Evolutionary conservation across 225 moss, liverwort and hornwort genomes (phyloP).

Genomic region (Thuidium tamariscinum): DNA sequence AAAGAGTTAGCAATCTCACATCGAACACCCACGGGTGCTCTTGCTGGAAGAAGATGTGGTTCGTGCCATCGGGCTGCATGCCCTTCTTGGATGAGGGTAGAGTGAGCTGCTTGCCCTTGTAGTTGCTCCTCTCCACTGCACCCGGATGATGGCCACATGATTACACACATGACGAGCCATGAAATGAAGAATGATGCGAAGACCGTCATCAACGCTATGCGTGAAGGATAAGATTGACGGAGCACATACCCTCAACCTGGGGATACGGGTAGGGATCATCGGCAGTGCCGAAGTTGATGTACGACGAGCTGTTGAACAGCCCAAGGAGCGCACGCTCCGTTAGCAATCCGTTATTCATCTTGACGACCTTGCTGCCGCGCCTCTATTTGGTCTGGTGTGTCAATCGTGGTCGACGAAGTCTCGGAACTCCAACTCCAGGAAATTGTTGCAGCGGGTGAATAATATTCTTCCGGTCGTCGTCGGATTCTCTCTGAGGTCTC

Average conservation of each 20-base stretch:
- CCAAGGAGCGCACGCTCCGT: slow-evolving; percentile 81
- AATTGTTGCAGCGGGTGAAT: neutral
- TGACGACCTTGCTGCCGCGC: neutral
- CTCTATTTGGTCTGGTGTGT: neutral
- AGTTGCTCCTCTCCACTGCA: slow-evolving; percentile 71
- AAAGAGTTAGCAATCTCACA: slow-evolving; percentile 24
- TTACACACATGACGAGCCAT: neutral
- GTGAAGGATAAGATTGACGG: neutral
- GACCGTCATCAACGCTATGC: neutral
- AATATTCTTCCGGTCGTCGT: neutral
- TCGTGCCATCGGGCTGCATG: slow-evolving; percentile 66
- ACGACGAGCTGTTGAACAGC: slow-evolving; percentile 63
- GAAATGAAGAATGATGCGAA: neutral
- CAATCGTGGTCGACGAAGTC: neutral
- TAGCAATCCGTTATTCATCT: slow-evolving; percentile 75
- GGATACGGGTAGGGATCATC: slow-evolving; percentile 75
- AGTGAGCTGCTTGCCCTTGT: slow-evolving; percentile 84
- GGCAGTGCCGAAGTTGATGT: slow-evolving; percentile 65
- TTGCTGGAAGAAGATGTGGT: slow-evolving; percentile 87
- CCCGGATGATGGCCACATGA: neutral
- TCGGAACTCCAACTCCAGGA: neutral
- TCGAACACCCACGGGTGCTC: slow-evolving; percentile 94
- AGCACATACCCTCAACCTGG: slow-evolving; percentile 39
- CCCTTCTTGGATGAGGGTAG: slow-evolving; percentile 74
- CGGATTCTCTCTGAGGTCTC: neutral